Evolutionary conservation across 2,329 filamentous ascomycete species (phyloP).

Genomic region (Aureobasidium musti): DNA sequence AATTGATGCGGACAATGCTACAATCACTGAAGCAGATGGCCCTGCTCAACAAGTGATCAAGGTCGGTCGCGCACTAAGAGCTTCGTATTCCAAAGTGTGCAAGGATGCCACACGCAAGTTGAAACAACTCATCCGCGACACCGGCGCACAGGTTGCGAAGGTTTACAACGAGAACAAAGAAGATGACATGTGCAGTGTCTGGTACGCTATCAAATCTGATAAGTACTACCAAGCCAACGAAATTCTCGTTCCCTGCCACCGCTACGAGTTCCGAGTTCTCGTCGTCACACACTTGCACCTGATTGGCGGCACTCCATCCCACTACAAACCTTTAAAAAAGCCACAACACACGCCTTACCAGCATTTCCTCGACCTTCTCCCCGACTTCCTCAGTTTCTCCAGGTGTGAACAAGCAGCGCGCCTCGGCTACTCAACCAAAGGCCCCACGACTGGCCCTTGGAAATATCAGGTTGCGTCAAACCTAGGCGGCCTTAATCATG

Average conservation of each 20-base stretch:
- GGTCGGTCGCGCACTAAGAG: not conserved
- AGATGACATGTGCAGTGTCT: not conserved
- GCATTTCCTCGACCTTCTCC: not conserved
- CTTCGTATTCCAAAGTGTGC: not conserved
- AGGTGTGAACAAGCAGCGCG: not conserved
- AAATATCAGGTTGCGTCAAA: not conserved
- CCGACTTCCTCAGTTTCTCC: not conserved
- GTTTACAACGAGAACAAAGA: not conserved
- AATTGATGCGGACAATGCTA: not conserved
- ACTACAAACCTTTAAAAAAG: not conserved
- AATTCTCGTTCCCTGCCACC: not conserved
- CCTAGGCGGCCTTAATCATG: not conserved
- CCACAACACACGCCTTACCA: not conserved
- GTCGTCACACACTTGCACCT: not conserved
- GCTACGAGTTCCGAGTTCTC: not conserved
- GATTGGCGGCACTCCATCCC: not conserved
- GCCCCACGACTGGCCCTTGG: not conserved
- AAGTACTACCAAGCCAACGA: not conserved
- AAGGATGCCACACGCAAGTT: not conserved
- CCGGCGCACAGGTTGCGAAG: not conserved
- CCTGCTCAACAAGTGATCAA: not conserved
- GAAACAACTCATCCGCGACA: not conserved
- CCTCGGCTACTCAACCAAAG: not conserved
- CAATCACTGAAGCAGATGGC: not conserved
- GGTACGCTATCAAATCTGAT: not conserved